Evolutionary conservation across 2,329 filamentous ascomycete genomes (phyloP).

Genomic region (Sporothrix luriei): DNA sequence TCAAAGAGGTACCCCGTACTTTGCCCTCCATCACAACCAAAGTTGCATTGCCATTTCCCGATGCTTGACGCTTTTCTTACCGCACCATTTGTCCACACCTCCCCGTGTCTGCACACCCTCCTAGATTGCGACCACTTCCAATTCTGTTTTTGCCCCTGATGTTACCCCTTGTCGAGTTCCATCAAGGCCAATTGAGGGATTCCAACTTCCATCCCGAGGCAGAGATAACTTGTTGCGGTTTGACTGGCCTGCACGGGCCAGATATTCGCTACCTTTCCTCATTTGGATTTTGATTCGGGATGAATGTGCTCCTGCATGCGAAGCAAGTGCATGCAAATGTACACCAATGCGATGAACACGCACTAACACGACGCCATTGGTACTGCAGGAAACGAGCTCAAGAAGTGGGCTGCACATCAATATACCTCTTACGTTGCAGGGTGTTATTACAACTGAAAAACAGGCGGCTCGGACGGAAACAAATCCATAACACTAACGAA

Average conservation of each 20-base stretch:
- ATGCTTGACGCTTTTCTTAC: slow-evolving; percentile 40
- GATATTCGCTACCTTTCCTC: slow-evolving; percentile 22
- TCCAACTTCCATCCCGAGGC: slow-evolving; percentile 30
- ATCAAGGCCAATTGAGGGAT: slow-evolving; percentile 12
- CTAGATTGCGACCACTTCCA: slow-evolving; percentile 29
- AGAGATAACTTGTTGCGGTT: slow-evolving; percentile 45
- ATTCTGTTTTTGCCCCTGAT: slow-evolving; percentile 39
- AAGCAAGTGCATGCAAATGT: neutral
- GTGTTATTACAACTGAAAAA: neutral
- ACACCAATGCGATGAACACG: neutral
- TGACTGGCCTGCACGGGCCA: slow-evolving; percentile 43
- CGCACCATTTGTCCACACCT: slow-evolving; percentile 18
- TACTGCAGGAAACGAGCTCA: slow-evolving; percentile 4
- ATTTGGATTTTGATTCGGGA: slow-evolving; percentile 15
- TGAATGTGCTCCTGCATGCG: slow-evolving; percentile 12
- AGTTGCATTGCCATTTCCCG: slow-evolving; percentile 38
- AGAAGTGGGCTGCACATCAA: neutral
- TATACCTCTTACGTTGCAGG: neutral
- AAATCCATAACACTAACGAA: neutral
- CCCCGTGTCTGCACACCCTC: slow-evolving; percentile 2
- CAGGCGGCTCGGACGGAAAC: slow-evolving; percentile 14
- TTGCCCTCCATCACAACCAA: neutral
- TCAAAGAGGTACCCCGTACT: slow-evolving; percentile 20
- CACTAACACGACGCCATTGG: slow-evolving; percentile 14
- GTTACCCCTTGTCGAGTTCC: slow-evolving; percentile 35